A percentile compares a stretch with the other conserved stretches of the same genome.
Conservation (phyloP, 2,329 filamentous ascomycete genomes). For the Aspergillus fumigatiaffinis region DNA sequence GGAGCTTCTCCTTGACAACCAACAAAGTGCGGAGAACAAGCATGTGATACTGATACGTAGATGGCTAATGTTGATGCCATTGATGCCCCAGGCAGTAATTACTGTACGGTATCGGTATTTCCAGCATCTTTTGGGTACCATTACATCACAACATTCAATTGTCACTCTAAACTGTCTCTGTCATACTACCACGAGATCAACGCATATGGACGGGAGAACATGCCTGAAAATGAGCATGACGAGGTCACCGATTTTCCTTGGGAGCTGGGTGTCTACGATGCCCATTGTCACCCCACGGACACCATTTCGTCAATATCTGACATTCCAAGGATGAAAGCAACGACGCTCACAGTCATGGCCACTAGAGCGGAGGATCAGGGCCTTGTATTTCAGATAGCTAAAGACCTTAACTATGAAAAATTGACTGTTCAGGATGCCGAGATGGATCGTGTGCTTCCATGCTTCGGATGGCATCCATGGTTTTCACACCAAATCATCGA, state of each 20-base stretch:
- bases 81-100: constrained; percentile 10
- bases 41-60: constrained; percentile 15
- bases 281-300: constrained; percentile 65
- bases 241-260: constrained; percentile 50
- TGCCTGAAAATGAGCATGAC: constrained; percentile 6
- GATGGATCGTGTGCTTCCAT: constrained; percentile 51
- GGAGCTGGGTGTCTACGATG: constrained; percentile 60
- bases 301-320: constrained; percentile 54
- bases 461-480: constrained; percentile 68
- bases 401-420: constrained; percentile 34
- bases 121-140: not conserved
- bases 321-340: constrained; percentile 56
- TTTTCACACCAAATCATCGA: constrained; percentile 60
- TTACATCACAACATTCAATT: constrained; percentile 6
- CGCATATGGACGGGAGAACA: not conserved
- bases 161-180: not conserved
- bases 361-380: constrained; percentile 60
- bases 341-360: constrained; percentile 59
- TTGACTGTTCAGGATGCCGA: constrained; percentile 6
- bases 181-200: not conserved
- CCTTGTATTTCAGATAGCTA: constrained; percentile 51
- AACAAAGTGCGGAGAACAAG: constrained; percentile 16
- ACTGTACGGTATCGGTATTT: not conserved
- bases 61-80: constrained; percentile 2
- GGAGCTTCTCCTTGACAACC: constrained; percentile 2